Percentiles rank a stretch among this genome's conserved stretches.
Evolutionary conservation across 2,329 filamentous ascomycete genomes (phyloP).

Genomic region (Chaetomium sp.): DNA sequence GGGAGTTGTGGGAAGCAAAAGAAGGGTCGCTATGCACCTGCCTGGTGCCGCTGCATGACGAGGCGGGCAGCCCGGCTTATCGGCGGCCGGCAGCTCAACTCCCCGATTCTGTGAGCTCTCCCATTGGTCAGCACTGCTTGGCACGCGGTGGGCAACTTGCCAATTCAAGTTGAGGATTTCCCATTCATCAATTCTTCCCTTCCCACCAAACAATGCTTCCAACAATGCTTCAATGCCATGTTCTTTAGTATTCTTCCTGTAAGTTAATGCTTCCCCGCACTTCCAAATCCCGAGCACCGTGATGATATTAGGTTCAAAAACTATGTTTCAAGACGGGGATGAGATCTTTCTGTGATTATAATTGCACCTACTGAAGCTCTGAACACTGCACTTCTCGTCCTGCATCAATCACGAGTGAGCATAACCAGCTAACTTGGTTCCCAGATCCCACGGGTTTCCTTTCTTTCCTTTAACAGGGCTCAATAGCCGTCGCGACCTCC

Average conservation of each 20-base stretch:
- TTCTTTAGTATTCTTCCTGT: neutral
- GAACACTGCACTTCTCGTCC: neutral
- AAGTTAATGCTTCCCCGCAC: neutral
- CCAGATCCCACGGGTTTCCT: neutral
- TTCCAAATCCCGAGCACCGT: conserved; percentile 2
- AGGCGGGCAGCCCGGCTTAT: neutral
- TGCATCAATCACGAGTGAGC: neutral
- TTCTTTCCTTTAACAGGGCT: neutral
- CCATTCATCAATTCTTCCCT: neutral
- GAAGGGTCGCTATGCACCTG: too few species aligned
- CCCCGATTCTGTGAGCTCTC: neutral
- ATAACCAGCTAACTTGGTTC: conserved; percentile 1
- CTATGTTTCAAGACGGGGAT: conserved; percentile 48
- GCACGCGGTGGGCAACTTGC: neutral
- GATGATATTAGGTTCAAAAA: conserved; percentile 29
- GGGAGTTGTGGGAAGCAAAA: too few species aligned
- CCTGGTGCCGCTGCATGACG: neutral
- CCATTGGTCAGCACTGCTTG: neutral
- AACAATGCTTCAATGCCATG: neutral
- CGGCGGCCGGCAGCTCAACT: neutral
- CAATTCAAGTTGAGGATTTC: neutral
- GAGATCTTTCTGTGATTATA: conserved; percentile 42
- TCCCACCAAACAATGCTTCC: neutral
- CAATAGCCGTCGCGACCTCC: neutral
- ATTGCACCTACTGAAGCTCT: conserved; percentile 26